These are phyloP conservation scores for Boletus rex-veris DNA, from an alignment of 768 basidiomycete genomes.

Conservation along the genomic window DNA sequence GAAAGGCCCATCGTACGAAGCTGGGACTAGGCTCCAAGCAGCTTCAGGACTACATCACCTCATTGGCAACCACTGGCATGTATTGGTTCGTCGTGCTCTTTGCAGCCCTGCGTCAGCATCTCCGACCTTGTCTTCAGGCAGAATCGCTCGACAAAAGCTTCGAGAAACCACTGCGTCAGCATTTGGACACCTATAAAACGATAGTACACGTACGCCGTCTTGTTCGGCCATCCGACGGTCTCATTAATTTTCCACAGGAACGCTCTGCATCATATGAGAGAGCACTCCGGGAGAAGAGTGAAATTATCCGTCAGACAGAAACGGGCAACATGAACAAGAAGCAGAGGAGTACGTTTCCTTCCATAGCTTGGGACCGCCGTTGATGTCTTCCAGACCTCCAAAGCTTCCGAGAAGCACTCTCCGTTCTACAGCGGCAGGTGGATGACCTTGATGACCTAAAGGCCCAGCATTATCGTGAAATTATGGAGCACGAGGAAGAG, in stretches of 20 bases:
- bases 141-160: constrained; percentile 85
- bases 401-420: constrained; percentile 79
- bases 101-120: constrained; percentile 4
- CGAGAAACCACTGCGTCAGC: constrained; percentile 84
- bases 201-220: constrained; percentile 57
- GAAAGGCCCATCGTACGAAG: constrained; percentile 77
- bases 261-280: constrained; percentile 82
- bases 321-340: constrained; percentile 79
- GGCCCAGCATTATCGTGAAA: constrained; percentile 79
- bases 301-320: constrained; percentile 82
- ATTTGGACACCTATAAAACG: constrained; percentile 74
- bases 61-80: constrained; percentile 89
- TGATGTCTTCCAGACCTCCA: constrained; percentile 65
- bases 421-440: constrained; percentile 81
- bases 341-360: constrained; percentile 65
- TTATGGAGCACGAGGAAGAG: constrained; percentile 89
- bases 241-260: constrained; percentile 48
- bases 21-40: constrained; percentile 79
- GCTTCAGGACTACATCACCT: constrained; percentile 88
- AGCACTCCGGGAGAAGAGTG: constrained; percentile 77
- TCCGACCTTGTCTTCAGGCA: constrained; percentile 45
- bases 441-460: constrained; percentile 90
- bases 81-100: constrained; percentile 56
- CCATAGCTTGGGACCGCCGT: constrained; percentile 4
- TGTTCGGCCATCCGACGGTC: neutral